These are phyloP conservation scores for Backusella macrospora DNA, from an alignment of 192 early-diverging fungal genomes.

Conservation along the genomic window DNA sequence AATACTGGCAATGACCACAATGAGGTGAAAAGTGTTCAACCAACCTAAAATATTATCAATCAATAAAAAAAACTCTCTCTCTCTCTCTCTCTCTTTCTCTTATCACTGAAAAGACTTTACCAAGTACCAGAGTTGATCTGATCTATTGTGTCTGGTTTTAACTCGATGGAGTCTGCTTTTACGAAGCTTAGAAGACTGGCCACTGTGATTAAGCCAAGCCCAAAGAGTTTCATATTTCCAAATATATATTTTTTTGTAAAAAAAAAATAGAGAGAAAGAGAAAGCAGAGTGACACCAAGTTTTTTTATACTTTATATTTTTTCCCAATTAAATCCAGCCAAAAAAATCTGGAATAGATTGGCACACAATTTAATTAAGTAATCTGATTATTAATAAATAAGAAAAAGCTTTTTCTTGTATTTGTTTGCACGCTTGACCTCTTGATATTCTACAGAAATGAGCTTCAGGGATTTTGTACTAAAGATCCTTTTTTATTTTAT, in stretches of 20 bases:
- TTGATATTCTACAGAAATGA: too few species aligned
- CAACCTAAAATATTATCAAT: slow-evolving; percentile 43
- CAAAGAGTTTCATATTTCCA: background rate
- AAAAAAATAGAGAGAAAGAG: background rate
- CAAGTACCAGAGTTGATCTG: slow-evolving; percentile 4
- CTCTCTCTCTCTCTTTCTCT: background rate
- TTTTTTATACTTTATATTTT: too few species aligned
- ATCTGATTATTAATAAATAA: too few species aligned
- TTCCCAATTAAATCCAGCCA: background rate
- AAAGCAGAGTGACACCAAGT: background rate
- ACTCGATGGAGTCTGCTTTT: slow-evolving; percentile 3
- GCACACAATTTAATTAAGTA: too few species aligned
- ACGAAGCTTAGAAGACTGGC: background rate
- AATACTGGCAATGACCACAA: slow-evolving; percentile 45
- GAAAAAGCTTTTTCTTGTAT: too few species aligned
- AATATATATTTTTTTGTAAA: slow-evolving; percentile 1
- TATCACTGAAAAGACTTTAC: background rate
- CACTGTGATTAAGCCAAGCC: background rate
- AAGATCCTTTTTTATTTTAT: too few species aligned
- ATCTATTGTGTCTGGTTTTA: background rate
- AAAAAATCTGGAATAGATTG: too few species aligned
- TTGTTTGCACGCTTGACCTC: too few species aligned
- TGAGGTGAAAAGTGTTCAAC: slow-evolving; percentile 53
- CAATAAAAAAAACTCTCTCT: background rate
- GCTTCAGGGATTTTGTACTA: too few species aligned